phyloP scores from a whole-genome alignment of 495 filamentous ascomycete species.

The Glonium stellatum region DNA sequence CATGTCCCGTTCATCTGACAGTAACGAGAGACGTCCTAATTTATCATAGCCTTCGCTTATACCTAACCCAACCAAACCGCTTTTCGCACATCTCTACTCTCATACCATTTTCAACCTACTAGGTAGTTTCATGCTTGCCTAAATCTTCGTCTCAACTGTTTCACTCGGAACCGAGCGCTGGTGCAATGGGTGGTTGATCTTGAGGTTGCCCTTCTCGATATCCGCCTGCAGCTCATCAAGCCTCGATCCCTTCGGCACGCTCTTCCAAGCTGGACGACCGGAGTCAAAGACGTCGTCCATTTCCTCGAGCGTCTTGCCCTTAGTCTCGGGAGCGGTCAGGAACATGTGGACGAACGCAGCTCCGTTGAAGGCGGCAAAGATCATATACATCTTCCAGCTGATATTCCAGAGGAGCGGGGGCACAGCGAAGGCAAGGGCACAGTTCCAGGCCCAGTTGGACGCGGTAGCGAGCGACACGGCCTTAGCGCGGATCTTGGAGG shows the following conservation, averaged over 20 bases:
- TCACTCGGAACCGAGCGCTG: neutral
- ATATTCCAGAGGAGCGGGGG: constrained; percentile 47
- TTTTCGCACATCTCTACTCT: too few relatives aligned
- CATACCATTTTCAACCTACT: too few relatives aligned
- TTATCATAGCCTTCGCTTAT: too few relatives aligned
- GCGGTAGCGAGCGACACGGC: constrained; percentile 59
- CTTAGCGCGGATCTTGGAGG: constrained; percentile 58
- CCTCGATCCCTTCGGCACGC: constrained; percentile 17
- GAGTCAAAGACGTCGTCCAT: constrained; percentile 36
- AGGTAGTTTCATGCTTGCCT: too few relatives aligned
- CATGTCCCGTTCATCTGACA: too few relatives aligned
- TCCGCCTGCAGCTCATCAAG: constrained; percentile 30
- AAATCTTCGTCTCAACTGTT: neutral
- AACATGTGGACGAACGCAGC: constrained; percentile 56
- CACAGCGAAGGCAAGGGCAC: constrained; percentile 44
- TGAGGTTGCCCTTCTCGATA: constrained; percentile 31
- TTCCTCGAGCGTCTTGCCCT: constrained; percentile 41
- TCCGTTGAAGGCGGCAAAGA: constrained; percentile 46
- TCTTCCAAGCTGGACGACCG: constrained; percentile 32
- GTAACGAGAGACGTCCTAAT: too few relatives aligned
- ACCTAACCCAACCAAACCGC: too few relatives aligned
- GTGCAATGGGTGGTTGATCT: constrained; percentile 11
- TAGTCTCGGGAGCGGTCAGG: constrained; percentile 51
- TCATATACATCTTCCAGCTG: constrained; percentile 52
- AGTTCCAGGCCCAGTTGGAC: constrained; percentile 54